These are phyloP conservation scores for Yamadazyma atmosphaerica DNA, from an alignment of 1,139 yeast species.

Conservation along the genomic window DNA sequence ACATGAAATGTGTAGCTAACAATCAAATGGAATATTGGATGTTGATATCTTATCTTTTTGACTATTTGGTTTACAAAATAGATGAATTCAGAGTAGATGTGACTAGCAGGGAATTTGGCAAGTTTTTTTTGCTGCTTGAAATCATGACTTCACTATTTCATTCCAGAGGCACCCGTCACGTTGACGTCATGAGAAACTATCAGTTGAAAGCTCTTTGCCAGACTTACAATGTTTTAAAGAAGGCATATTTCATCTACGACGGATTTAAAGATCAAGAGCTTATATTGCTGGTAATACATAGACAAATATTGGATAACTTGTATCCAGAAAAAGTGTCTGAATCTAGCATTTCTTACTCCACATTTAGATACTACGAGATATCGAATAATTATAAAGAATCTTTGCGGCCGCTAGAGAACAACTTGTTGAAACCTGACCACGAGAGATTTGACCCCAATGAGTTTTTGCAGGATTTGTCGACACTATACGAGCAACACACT, in stretches of 20 bases:
- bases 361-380: slow-evolving; percentile 12
- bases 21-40: slow-evolving; percentile 31
- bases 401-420: slow-evolving; percentile 8
- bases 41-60: slow-evolving; percentile 23
- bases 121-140: slow-evolving; percentile 22
- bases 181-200: slow-evolving; percentile 13
- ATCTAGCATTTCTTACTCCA: slow-evolving; percentile 12
- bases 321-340: slow-evolving; percentile 13
- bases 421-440: slow-evolving; percentile 11
- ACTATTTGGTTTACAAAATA: slow-evolving; percentile 21
- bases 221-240: slow-evolving; percentile 16
- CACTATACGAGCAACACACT: slow-evolving; percentile 3
- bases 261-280: slow-evolving; percentile 35
- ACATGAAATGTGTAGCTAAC: slow-evolving; percentile 23
- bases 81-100: slow-evolving; percentile 20
- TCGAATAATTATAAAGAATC: slow-evolving; percentile 12
- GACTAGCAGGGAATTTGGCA: slow-evolving; percentile 18
- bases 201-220: slow-evolving; percentile 15
- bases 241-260: slow-evolving; percentile 23
- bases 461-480: slow-evolving; percentile 7
- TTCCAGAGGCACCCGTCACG: slow-evolving; percentile 11
- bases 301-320: slow-evolving; percentile 18
- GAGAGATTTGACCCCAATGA: slow-evolving; percentile 10
- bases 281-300: slow-evolving; percentile 14
- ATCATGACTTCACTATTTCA: slow-evolving; percentile 18